Base-by-base conservation (phyloP, 2,329 filamentous ascomycete species). In the Thermothelomyces thermophilus region DNA sequence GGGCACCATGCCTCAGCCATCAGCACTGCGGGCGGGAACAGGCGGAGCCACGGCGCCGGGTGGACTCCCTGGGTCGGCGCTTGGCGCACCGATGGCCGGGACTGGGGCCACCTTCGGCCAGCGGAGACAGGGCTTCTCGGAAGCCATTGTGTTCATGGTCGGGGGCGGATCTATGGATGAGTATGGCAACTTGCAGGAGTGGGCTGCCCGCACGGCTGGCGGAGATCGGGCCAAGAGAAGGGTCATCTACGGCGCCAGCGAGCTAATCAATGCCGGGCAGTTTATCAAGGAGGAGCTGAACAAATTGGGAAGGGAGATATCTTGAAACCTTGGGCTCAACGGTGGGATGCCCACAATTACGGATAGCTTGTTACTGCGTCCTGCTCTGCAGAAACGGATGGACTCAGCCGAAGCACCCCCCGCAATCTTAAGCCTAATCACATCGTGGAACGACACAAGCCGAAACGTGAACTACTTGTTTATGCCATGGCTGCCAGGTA, bases 101-200 rank as follows among this genome's bases (percentile, higher is more conserved):
- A 87, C 85, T 20, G 77, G 80, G 30, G 90, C 90, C 6, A 94
- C 82, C 48, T 97, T 97, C 67, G 93, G 91, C 1, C 91, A 97
- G 68, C 74, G 90, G 53, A 75, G 91, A 48, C 90, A 95, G 63
- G 90, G 88, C 0, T 96, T 91, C 68, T 87, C 82, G 42, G 90
- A 95, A 62, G 87, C 89, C 1, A 84, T 95, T 48, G 88, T 95
- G n/a, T 95, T 96, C 64, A 91, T 88, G 0, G 89, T 94, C 3
- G 93, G 93, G 3, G 93, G 94, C 41, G 93, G 93, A 36, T 96
- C 90, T 65, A 97, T 98, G 87, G 93, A 98, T 60, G 93, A 98
- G 67, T 98, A 97, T 65, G 91, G 90, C 17, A 98, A 98, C 68
- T 67, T 98, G 65, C 89, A 95, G 65, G 93, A 97, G 64, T 98